Base-by-base conservation (phyloP, 805 yeast genomes). In the Candida jianshihensis region DNA sequence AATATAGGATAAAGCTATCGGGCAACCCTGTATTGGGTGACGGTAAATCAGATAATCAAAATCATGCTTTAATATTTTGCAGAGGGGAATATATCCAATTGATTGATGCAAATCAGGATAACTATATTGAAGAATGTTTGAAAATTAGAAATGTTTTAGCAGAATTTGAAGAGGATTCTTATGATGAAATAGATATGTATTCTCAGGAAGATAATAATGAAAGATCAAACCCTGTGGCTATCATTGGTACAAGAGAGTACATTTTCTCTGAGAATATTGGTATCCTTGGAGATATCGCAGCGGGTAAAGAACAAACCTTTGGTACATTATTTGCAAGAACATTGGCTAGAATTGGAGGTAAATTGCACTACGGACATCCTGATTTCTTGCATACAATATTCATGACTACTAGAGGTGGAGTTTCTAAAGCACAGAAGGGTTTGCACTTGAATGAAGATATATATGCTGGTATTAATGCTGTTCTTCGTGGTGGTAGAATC, bases 401-500 rank as follows among this genome's bases (percentile, higher is more conserved):
- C 54, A 81, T 84, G 89, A 74, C 84, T 4, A 83, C 92, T 2
- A 66, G 94, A 60, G 94, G 94, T 22, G 94, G 94, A 38, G 87
- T 83, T 19, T 83, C 92, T 1, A 84, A 84, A 55, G 88, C 90
- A 10, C 92, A 84, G 53, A 78, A 78, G 49, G 90, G 92, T 6
- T 65, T 84, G 41, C 92, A 84, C 56, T 67, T 84, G 55, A 84
- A 84, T 56, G 94, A 84, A 58, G 94, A 84, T 61, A 83, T 84
- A 34, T 84, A 82, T 57, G 92, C 92, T 18, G 94, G 92, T 37
- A 84, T 84, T 78, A 82, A 73, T 56, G 90, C 88, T 3, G 52
- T 80, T 37, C 59, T 80, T 45, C 69, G 92, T 47, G 92, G 92
- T 30, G 94, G 92, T n/a, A 62, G 85, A 46, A 83, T 84, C 46